phyloP scores from a whole-genome alignment of 108 stramenopile species.

The Nannochloropsis gaditana region DNA sequence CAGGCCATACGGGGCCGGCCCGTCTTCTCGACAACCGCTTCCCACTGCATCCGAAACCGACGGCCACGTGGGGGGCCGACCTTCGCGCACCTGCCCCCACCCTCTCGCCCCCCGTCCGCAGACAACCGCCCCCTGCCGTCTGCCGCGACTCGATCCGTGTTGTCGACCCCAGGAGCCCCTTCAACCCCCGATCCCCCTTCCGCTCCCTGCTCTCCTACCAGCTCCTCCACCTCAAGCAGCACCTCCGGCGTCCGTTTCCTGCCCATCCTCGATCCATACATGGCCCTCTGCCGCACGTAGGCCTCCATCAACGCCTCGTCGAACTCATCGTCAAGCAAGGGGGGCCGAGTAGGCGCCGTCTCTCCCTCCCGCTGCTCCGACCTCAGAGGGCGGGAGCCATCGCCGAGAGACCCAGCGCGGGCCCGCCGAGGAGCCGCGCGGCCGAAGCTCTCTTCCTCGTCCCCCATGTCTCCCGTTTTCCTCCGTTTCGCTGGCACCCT shows the following conservation, averaged over 20 bases:
- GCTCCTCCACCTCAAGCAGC: neutral
- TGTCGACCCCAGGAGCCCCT: neutral
- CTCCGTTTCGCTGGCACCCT: neutral
- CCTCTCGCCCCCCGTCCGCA: neutral
- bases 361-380: neutral
- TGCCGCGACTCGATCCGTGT: neutral
- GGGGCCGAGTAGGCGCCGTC: neutral
- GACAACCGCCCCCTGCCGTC: neutral
- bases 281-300: neutral
- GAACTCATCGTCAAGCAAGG: neutral
- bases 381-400: neutral
- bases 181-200: neutral
- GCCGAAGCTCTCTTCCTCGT: neutral
- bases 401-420: neutral
- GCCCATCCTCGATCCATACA: neutral
- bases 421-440: too few species aligned
- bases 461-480: neutral
- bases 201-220: neutral
- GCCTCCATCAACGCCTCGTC: slow-evolving; percentile 16
- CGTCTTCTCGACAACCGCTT: neutral
- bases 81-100: neutral
- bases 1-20: neutral
- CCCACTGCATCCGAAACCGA: neutral
- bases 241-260: neutral
- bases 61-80: neutral